Evolutionary conservation across 2,329 filamentous ascomycete genomes (phyloP).

Genomic region (Trichoderma citrinoviride): DNA sequence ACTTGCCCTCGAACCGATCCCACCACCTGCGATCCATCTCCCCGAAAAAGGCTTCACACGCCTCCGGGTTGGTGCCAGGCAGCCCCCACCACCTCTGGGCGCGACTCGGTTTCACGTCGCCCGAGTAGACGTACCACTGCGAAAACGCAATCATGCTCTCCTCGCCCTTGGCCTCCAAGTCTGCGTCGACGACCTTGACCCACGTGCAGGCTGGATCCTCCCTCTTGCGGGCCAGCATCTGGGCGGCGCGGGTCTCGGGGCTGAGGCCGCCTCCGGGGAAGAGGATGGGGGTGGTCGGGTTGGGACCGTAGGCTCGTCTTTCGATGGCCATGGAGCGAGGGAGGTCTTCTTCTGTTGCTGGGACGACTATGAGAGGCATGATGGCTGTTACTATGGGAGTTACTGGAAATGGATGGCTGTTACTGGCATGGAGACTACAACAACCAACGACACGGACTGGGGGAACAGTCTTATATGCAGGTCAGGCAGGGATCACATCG

Average conservation of each 20-base stretch:
- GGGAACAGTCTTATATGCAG: background rate
- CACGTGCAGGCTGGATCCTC: constrained; percentile 33
- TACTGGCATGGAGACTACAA: background rate
- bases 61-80: constrained; percentile 36
- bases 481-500: background rate
- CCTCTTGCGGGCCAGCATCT: constrained; percentile 26
- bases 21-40: constrained; percentile 33
- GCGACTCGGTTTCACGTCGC: constrained; percentile 18
- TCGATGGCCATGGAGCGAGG: constrained; percentile 39
- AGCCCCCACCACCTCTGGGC: constrained; percentile 31
- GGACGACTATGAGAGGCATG: constrained; percentile 41
- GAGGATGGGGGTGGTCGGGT: constrained; percentile 34
- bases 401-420: background rate
- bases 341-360: constrained; percentile 38
- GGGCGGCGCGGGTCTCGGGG: constrained; percentile 26
- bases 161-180: constrained; percentile 29
- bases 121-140: constrained; percentile 37
- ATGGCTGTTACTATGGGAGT: background rate
- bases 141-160: constrained; percentile 37
- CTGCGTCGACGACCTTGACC: constrained; percentile 38
- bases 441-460: background rate
- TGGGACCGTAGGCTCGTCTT: constrained; percentile 36
- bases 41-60: constrained; percentile 34
- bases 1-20: constrained; percentile 33
- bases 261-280: constrained; percentile 31